Percentiles rank a stretch among this genome's conserved stretches.
Evolutionary conservation across 192 early-diverging fungal species (phyloP).

Genomic region (Dimargaris verticillata): DNA sequence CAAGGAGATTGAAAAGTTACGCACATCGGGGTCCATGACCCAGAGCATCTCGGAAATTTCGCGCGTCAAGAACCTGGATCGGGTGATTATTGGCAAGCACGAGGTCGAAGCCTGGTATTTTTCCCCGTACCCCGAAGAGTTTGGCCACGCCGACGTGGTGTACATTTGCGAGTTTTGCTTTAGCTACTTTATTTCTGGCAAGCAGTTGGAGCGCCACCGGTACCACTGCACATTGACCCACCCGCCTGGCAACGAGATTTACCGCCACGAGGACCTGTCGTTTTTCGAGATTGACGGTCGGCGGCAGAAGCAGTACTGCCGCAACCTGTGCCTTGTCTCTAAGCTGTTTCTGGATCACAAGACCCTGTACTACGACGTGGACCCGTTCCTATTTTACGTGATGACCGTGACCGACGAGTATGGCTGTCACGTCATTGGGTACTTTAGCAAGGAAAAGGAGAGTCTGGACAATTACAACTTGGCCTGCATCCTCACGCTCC

Average conservation of each 20-base stretch:
- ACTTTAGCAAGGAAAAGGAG: slow-evolving; percentile 99
- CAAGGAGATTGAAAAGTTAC: slow-evolving; percentile 89
- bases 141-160: slow-evolving; percentile 51
- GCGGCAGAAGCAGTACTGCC: slow-evolving; percentile 81
- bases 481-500: slow-evolving; percentile 95
- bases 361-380: slow-evolving; percentile 95
- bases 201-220: slow-evolving; percentile 67
- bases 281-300: slow-evolving; percentile 98
- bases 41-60: slow-evolving; percentile 87
- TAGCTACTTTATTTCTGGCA: slow-evolving; percentile 53
- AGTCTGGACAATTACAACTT: slow-evolving; percentile 92
- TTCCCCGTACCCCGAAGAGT: slow-evolving; percentile 89
- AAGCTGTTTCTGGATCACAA: slow-evolving; percentile 99
- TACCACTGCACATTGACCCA: slow-evolving; percentile 77
- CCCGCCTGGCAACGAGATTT: slow-evolving; percentile 99
- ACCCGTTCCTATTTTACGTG: slow-evolving; percentile 95
- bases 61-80: slow-evolving; percentile 86
- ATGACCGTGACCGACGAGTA: slow-evolving; percentile 75
- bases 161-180: slow-evolving; percentile 97
- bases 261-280: slow-evolving; percentile 74
- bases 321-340: slow-evolving; percentile 89
- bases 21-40: slow-evolving; percentile 89
- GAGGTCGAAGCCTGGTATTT: slow-evolving; percentile 98
- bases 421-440: slow-evolving; percentile 86
- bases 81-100: slow-evolving; percentile 80